Evolutionary conservation across 805 yeast species (phyloP), one percentile per base, ranked within the genome.

Genomic region (Metschnikowia kofuensis): DNA sequence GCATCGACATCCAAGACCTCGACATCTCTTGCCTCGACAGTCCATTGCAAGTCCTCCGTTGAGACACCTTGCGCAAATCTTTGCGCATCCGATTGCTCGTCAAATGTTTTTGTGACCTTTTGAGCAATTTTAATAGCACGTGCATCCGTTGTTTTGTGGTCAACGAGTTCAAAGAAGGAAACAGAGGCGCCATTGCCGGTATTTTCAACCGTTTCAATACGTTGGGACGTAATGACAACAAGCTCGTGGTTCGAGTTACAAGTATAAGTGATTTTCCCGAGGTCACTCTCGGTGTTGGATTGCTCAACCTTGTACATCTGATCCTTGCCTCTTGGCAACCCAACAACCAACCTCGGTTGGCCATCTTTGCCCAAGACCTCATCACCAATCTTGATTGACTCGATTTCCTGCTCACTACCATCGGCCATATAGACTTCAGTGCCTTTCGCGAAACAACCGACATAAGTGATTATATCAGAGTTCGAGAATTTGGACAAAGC

Each of bases 401-500:
- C 48, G 39, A 45, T 45, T 12, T 35, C 8, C 35, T 45, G 48
- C 28, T 45, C 48, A 16, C 44, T 40, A 6, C 48, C 48, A 31
- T 45, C 48, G 31, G 48, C 44, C 48, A 45, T 45, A 12, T 35
- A 39, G 28, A 45, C 48, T 31, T 35, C 48, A 27, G 48, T 45
- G n/a, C 48, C 48, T 37, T 40, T 45, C 8, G 48, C 48, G 30
- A 45, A 45, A 40, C 49, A 46, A 38, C 98, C 99, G 48, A 89
- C 96, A 65, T 94, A 94, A 65, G 92, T 87, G 67, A 94, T 94
- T 49, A 89, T 87, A 70, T 94, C 99, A 16, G 98, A 94, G 80
- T 94, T 94, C 51, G 99, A 94, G 75, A 84, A 94, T 72, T 94
- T 94, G 56, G 98, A 92, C 67, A 94, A 78, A 1, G 98, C 89